Evolutionary conservation across 2,329 filamentous ascomycete genomes (phyloP).

Genomic region (Immersiporthe knoxdaviesiana): DNA sequence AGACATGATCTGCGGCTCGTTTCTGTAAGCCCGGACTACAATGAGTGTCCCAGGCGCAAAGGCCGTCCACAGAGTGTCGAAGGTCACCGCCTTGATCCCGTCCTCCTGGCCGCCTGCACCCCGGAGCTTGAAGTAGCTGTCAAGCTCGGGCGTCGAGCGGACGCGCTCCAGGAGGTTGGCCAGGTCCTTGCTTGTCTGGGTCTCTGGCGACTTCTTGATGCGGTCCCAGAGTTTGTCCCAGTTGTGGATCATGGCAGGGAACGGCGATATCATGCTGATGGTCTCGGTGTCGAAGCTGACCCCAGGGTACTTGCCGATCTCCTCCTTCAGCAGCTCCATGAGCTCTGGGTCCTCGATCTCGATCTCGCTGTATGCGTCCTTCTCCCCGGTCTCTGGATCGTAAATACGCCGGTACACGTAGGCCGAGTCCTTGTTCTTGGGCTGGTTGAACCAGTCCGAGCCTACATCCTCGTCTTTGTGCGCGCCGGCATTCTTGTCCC

Average conservation of each 20-base stretch:
- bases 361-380: slow-evolving; percentile 25
- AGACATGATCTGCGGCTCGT: slow-evolving; percentile 28
- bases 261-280: slow-evolving; percentile 27
- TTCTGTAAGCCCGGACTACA: slow-evolving; percentile 27
- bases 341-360: slow-evolving; percentile 27
- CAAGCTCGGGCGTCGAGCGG: slow-evolving; percentile 23
- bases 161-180: slow-evolving; percentile 25
- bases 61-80: slow-evolving; percentile 30
- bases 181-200: slow-evolving; percentile 28
- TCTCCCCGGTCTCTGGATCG: slow-evolving; percentile 21
- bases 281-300: slow-evolving; percentile 28
- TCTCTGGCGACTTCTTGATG: slow-evolving; percentile 22
- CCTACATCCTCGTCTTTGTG: slow-evolving; percentile 27
- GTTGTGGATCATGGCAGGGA: slow-evolving; percentile 29
- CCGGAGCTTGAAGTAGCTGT: slow-evolving; percentile 30
- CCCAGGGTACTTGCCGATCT: slow-evolving; percentile 29
- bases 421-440: slow-evolving; percentile 22
- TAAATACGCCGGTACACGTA: slow-evolving; percentile 29
- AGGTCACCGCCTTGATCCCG: slow-evolving; percentile 26
- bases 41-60: slow-evolving; percentile 28
- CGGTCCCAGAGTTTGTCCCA: slow-evolving; percentile 28
- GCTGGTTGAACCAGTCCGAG: slow-evolving; percentile 19
- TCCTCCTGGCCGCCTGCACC: slow-evolving; percentile 19
- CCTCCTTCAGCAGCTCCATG: slow-evolving; percentile 23
- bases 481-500: slow-evolving; percentile 24